Percentiles rank a stretch among this genome's conserved stretches.
phyloP scores from a whole-genome alignment of 1,284 basidiomycete genomes.

The Apiotrichum mycotoxinovorans region DNA sequence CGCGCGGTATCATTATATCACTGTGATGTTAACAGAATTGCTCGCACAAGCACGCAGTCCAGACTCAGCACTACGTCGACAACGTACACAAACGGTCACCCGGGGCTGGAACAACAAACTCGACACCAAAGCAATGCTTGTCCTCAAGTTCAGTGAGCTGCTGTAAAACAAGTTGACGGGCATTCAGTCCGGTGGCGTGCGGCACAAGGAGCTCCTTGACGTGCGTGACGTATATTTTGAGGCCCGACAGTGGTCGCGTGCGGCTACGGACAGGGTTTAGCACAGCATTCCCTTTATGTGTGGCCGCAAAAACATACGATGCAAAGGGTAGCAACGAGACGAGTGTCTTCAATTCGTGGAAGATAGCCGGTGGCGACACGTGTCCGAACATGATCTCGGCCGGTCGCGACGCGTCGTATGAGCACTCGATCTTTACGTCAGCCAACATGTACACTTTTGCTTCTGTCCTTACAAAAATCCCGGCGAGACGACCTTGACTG shows the following conservation, averaged over 20 bases:
- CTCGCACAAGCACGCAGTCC: background rate
- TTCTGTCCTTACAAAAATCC: constrained; percentile 46
- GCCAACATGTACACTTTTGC: no score
- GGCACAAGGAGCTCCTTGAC: constrained; percentile 46
- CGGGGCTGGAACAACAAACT: constrained; percentile 32
- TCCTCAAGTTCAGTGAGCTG: constrained; percentile 36
- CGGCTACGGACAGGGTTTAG: constrained; percentile 4
- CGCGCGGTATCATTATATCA: constrained; percentile 5
- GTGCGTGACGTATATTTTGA: constrained; percentile 45
- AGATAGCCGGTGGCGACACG: constrained; percentile 39
- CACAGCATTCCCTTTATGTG: background rate
- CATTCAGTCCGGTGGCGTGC: constrained; percentile 35
- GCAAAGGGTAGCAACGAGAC: constrained; percentile 22
- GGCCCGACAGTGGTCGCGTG: constrained; percentile 32
- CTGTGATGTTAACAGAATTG: constrained; percentile 5
- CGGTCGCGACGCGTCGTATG: constrained; percentile 42
- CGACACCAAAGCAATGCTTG: constrained; percentile 30
- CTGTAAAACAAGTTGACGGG: constrained; percentile 33
- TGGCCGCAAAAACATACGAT: background rate
- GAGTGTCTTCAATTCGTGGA: constrained; percentile 39
- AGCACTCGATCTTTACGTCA: constrained; percentile 46
- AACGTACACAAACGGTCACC: constrained; percentile 46
- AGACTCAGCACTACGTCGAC: background rate
- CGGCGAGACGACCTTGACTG: constrained; percentile 32
- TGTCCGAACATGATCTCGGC: constrained; percentile 47